These are phyloP conservation scores for Entomophthora muscae DNA, from an alignment of 371 early-diverging fungal genomes.

Conservation along the genomic window DNA sequence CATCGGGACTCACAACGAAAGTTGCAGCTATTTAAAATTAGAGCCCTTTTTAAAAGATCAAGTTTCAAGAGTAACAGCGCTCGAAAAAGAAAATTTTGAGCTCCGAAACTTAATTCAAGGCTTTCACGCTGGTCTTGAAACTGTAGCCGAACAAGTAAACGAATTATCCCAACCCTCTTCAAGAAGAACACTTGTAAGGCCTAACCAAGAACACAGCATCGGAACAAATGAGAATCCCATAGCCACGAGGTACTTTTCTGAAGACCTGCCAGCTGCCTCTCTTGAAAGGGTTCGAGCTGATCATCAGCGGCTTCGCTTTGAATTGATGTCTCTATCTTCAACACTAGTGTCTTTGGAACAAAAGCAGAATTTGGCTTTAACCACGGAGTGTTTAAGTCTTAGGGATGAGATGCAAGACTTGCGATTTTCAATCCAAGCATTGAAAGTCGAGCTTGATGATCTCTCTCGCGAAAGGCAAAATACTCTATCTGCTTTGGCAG, in stretches of 20 bases:
- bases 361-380: conserved; percentile 1
- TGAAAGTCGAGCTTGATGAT: background rate
- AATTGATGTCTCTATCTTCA: background rate
- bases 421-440: background rate
- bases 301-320: conserved; percentile 1
- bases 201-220: background rate
- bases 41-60: background rate
- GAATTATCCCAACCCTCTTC: background rate
- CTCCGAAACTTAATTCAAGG: background rate
- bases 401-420: conserved; percentile 2
- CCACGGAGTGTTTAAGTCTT: background rate
- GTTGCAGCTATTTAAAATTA: conserved; percentile 1
- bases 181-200: background rate
- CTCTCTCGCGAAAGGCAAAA: background rate
- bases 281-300: conserved; percentile 2
- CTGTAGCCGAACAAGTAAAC: background rate
- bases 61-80: background rate
- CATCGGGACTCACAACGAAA: background rate
- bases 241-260: background rate
- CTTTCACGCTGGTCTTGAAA: background rate
- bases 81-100: background rate
- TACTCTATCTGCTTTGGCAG: background rate
- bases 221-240: background rate
- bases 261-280: background rate
- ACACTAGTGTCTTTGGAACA: background rate